Base-by-base conservation (phyloP, 768 basidiomycete species). In the Suillus subaureus region DNA sequence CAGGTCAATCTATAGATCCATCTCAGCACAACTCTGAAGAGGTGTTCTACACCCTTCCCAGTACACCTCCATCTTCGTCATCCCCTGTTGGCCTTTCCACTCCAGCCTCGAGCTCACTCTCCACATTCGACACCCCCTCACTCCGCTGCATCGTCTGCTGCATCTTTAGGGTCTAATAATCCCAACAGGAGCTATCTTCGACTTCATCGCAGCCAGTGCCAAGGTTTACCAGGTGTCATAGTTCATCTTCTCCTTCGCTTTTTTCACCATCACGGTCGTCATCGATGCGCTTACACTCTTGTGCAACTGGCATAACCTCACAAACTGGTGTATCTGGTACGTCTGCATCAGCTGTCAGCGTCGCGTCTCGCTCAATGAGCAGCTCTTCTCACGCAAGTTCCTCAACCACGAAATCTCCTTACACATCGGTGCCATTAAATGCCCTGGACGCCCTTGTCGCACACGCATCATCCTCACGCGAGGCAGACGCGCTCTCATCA, bases 21-120 rank as follows among this genome's bases (percentile, higher is more conserved):
- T 18, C 56, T n/a, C 47, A 56, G 28, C 70, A 71, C 66, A 81
- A 84, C 67, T 67, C 71, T 18, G 82, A 80, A 66, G 75, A 78
- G 42, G 78, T 83, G 33, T 91, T 88, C 75, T 91, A 86, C 73
- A 91, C 89, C 1, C 87, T 88, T 21, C 78, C 80, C 66, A 78
- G n/a, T n/a, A n/a, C n/a, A n/a, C n/a, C n/a, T n/a, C n/a, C n/a
- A 42, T 78, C 81, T 4, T 86, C 86, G 9, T 75, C 77, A 12
- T 79, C 83, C 39, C 37, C 79, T 63, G 71, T 74, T 64, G 73
- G 73, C 61, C 74, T 57, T 71, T 77, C 61, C 68, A 31, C 31
- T 31, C n/a, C n/a, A n/a, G n/a, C n/a, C n/a, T n/a, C n/a, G n/a
- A n/a, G n/a, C n/a, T n/a, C n/a, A n/a, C n/a, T n/a, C n/a, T n/a